phyloP scores from a whole-genome alignment of 306 rosid genomes.

The Trifolium subterraneum region DNA sequence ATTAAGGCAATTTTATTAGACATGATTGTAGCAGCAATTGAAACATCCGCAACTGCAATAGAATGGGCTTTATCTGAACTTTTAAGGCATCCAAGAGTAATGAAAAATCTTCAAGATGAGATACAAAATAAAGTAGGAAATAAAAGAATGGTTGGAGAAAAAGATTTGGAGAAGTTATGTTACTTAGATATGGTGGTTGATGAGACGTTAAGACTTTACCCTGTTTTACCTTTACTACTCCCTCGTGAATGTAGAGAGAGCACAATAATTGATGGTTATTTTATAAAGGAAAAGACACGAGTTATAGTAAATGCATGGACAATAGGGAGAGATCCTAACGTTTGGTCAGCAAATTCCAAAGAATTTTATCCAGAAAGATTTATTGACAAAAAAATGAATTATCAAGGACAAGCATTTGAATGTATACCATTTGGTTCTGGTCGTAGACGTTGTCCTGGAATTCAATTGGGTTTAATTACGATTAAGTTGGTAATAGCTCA shows the following conservation, averaged over 20 bases:
- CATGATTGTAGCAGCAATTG: background rate
- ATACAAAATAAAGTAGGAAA: conserved; percentile 1
- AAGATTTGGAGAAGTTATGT: background rate
- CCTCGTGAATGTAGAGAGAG: conserved; percentile 9
- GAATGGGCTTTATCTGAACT: background rate
- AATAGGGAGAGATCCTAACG: background rate
- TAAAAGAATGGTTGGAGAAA: background rate
- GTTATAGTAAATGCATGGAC: conserved; percentile 15
- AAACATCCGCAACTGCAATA: background rate
- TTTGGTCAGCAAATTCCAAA: background rate
- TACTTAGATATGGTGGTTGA: conserved; percentile 3
- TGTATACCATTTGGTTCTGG: conserved; percentile 12
- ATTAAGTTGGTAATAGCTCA: background rate
- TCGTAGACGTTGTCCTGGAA: conserved; percentile 1
- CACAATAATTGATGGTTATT: conserved; percentile 3
- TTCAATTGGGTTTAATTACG: background rate
- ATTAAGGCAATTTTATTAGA: background rate
- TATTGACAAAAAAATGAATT: background rate
- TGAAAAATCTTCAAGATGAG: conserved; percentile 7
- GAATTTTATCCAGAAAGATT: conserved; percentile 8
- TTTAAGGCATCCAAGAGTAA: background rate
- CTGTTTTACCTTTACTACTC: background rate
- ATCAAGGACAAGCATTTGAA: background rate
- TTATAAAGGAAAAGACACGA: background rate
- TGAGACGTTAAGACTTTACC: background rate